Evolutionary conservation across 345 rosid species (phyloP).

Genomic region (Aquilaria malaccensis): DNA sequence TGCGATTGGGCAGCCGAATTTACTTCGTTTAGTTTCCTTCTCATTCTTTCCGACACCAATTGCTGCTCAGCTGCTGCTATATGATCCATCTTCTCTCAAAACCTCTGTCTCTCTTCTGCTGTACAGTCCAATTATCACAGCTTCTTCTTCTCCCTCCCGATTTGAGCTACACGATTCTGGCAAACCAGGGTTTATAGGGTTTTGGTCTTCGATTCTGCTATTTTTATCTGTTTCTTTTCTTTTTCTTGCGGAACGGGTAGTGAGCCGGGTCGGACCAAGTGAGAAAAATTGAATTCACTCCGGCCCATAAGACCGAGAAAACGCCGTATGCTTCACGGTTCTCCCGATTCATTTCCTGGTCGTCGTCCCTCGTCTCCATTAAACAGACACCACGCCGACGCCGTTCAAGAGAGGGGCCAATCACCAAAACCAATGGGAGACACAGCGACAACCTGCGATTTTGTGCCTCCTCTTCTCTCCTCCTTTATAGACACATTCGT

Average conservation of each 20-base stretch:
- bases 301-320: no score
- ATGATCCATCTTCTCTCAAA: conserved; percentile 43
- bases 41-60: conserved; percentile 57
- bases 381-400: no score
- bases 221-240: no score
- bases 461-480: conserved; percentile 41
- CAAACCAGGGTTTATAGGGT: conserved; percentile 7
- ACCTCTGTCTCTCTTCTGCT: not conserved
- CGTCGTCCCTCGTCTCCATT: not conserved
- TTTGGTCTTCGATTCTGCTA: not conserved
- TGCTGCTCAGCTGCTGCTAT: conserved; percentile 52
- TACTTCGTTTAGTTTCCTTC: conserved; percentile 60
- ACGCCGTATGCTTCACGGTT: not conserved
- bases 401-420: no score
- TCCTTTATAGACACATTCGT: conserved; percentile 84
- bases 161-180: no score
- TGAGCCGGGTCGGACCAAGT: no score
- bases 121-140: not conserved
- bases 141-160: not conserved
- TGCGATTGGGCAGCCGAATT: conserved; percentile 63
- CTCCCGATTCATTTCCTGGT: not conserved
- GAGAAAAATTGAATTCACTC: no score
- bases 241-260: no score
- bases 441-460: conserved; percentile 30
- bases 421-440: conserved; percentile 1